Percentiles rank a stretch among this genome's conserved stretches.
Conservation (phyloP, 345 rosid species). For the Pseudoturritis turrita region DNA sequence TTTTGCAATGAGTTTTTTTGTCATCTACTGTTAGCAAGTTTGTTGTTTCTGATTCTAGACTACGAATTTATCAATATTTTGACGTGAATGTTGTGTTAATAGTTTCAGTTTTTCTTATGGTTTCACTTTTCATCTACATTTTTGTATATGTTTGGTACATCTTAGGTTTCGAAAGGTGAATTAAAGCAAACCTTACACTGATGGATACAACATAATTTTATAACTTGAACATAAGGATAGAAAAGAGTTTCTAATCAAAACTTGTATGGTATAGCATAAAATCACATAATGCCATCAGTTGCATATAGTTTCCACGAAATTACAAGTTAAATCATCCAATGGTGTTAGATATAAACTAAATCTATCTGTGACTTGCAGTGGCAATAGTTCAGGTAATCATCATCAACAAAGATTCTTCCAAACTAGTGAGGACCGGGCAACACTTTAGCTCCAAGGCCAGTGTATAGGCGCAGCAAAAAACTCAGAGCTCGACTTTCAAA, state of each 20-base stretch:
- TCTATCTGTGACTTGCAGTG: constrained; percentile 5
- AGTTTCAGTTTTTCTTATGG: too few species aligned
- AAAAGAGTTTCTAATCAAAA: not conserved
- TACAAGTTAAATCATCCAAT: not conserved
- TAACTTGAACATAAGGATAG: not conserved
- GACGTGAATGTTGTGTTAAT: too few species aligned
- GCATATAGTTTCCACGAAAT: not conserved
- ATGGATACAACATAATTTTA: too few species aligned
- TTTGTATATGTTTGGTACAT: too few species aligned
- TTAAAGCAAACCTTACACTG: too few species aligned
- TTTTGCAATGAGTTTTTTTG: too few species aligned
- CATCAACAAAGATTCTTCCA: not conserved
- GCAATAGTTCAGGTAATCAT: not conserved
- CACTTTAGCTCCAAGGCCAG: not conserved
- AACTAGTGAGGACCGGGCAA: not conserved
- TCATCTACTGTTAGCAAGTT: too few species aligned
- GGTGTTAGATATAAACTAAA: not conserved
- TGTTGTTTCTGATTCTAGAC: too few species aligned
- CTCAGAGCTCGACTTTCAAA: constrained; percentile 55
- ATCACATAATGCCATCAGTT: not conserved
- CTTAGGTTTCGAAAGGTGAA: too few species aligned
- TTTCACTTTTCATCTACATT: too few species aligned
- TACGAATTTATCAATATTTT: too few species aligned
- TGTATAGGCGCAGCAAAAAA: not conserved
- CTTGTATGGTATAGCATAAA: not conserved